phyloP scores from a whole-genome alignment of 192 early-diverging fungal species.

The Umbelopsis ramanniana region DNA sequence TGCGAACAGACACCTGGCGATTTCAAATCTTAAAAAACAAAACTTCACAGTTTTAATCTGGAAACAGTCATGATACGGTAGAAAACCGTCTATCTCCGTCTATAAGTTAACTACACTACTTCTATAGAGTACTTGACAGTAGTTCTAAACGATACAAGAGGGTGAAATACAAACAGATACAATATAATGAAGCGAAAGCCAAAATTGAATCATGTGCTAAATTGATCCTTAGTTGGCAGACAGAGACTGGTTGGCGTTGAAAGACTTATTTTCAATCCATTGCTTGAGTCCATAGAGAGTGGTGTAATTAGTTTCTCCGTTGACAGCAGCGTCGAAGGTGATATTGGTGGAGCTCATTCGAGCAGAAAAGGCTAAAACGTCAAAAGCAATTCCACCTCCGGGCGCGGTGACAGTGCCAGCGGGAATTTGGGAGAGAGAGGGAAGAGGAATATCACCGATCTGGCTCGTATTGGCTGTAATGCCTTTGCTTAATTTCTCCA shows the following conservation, averaged over 20 bases:
- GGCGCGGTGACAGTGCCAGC: neutral
- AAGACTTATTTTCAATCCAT: conserved; percentile 28
- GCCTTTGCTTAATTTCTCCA: neutral
- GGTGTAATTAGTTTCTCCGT: conserved; percentile 26
- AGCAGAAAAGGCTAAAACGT: neutral
- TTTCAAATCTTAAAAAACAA: too few species aligned
- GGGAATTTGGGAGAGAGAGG: neutral
- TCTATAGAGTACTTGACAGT: too few species aligned
- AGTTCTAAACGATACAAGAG: too few species aligned
- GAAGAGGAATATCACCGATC: neutral
- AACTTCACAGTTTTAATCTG: too few species aligned
- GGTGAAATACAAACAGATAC: too few species aligned
- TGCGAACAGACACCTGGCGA: too few species aligned
- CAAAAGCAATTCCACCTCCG: neutral
- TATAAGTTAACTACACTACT: too few species aligned
- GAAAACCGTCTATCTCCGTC: too few species aligned
- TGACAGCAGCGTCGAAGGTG: conserved; percentile 10
- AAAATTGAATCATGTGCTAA: too few species aligned
- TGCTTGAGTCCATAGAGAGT: conserved; percentile 36
- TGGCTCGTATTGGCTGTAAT: neutral
- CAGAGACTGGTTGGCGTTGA: neutral
- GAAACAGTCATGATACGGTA: too few species aligned
- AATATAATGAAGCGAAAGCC: too few species aligned
- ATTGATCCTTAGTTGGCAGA: too few species aligned
- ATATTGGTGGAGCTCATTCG: neutral